Evolutionary conservation across 2,329 filamentous ascomycete species (phyloP), one percentile per base, ranked within the genome.

Genomic region (Podosphaera leucotricha): DNA sequence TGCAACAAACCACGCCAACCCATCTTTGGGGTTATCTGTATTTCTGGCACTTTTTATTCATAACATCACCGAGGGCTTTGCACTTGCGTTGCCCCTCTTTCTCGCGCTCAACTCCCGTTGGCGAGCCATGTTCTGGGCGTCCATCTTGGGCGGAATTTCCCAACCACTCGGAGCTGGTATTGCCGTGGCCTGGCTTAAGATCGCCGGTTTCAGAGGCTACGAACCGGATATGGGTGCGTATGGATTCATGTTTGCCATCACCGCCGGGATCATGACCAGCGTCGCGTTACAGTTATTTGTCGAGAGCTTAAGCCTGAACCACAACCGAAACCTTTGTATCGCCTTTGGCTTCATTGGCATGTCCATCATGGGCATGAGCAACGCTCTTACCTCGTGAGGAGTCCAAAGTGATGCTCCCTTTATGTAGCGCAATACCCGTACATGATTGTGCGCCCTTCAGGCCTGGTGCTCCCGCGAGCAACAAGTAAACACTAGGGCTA

Each of bases 11-110:
- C 90, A 98, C 58, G 87, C 85, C 11, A 95, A 86, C 58, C 86
- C 90, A 0, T 67, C 71, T 0, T 72, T 98, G 0, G 90, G 90
- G 18, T 75, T 93, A 60, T 80, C 82, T 43, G 84, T 98, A 44
- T 98, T 98, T 63, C 72, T 95, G 60, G 87, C 90, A 0, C 71
- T 98, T 6, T 93, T 93, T 57, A 87, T 98, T 47, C 90, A 98
- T 68, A 98, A 95, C 63, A 92, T 98, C 55, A 86, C 84, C 22
- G 90, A 98, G 63, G 90, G 90, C 1, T 95, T 95, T 58, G 83
- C 86, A 48, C 80, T 98, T 70, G 84, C 85, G 0, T 64, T 98
- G 0, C 90, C 90, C 0, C 67, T 98, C 0, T 98, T 92, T 61
- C 80, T 98, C 55, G 90, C 90, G 1, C 72, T 94, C 26, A 72